A percentile compares a stretch with the other conserved stretches of the same genome.
These are phyloP conservation scores for Ascocoryne sarcoides DNA, from an alignment of 2,329 filamentous ascomycete genomes.

Conservation along the genomic window DNA sequence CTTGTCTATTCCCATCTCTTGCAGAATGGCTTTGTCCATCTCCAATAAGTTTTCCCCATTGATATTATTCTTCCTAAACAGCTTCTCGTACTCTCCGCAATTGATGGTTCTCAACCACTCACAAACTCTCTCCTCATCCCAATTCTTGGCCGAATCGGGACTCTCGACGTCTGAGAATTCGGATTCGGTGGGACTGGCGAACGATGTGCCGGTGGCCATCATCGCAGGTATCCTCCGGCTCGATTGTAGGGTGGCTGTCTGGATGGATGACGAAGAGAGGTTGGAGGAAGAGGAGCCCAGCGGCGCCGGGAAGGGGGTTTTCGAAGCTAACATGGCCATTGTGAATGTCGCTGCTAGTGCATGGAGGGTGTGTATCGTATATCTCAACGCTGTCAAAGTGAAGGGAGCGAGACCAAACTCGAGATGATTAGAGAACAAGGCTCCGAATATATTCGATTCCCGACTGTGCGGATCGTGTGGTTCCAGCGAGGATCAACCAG, in stretches of 20 bases:
- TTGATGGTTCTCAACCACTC: constrained; percentile 88
- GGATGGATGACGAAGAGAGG: constrained; percentile 39
- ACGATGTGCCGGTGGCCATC: constrained; percentile 32
- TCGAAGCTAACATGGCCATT: constrained; percentile 75
- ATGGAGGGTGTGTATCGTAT: constrained; percentile 18
- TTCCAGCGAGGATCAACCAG: constrained; percentile 3
- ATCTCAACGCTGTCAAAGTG: too few relatives aligned
- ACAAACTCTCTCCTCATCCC: constrained; percentile 86
- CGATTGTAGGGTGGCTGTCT: constrained; percentile 41
- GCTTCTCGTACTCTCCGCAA: constrained; percentile 84
- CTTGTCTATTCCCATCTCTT: constrained; percentile 98
- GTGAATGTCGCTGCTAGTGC: constrained; percentile 16
- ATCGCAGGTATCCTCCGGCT: constrained; percentile 44
- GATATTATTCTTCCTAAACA: constrained; percentile 90
- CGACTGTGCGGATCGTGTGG: neutral
- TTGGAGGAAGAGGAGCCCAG: constrained; percentile 38
- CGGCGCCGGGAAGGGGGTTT: constrained; percentile 57
- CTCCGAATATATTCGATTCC: neutral
- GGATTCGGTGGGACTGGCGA: constrained; percentile 80
- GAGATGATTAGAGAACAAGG: neutral
- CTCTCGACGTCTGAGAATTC: constrained; percentile 82
- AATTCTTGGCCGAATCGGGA: constrained; percentile 68
- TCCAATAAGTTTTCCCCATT: constrained; percentile 95
- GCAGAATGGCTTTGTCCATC: constrained; percentile 91
- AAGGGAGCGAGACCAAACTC: neutral